Evolutionary conservation across 768 basidiomycete species (phyloP).

Genomic region (Calocybe indica): DNA sequence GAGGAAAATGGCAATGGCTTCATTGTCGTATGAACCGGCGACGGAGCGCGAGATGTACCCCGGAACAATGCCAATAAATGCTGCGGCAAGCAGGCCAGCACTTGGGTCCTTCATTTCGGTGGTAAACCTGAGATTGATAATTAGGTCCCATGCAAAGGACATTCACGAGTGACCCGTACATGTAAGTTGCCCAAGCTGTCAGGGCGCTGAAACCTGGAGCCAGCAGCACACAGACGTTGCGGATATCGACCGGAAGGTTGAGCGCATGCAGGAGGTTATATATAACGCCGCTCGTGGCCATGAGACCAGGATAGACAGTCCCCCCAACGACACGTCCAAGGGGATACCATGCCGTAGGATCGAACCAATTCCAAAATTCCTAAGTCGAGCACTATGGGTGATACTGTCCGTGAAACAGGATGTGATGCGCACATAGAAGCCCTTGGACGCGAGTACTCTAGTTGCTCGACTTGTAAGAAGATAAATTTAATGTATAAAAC

Average conservation of each 20-base stretch:
- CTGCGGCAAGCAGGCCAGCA: conserved; percentile 94
- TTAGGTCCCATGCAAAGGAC: neutral
- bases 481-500: conserved; percentile 8
- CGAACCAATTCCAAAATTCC: conserved; percentile 99
- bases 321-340: conserved; percentile 97
- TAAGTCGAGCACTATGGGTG: conserved; percentile 20
- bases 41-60: conserved; percentile 99
- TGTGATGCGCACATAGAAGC: conserved; percentile 77
- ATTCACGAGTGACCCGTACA: conserved; percentile 42
- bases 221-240: conserved; percentile 93
- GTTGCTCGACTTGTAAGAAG: conserved; percentile 68
- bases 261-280: conserved; percentile 85
- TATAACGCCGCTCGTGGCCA: conserved; percentile 97
- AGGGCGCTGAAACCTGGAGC: conserved; percentile 96
- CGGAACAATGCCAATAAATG: conserved; percentile 96
- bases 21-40: conserved; percentile 98
- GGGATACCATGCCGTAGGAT: conserved; percentile 99
- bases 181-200: conserved; percentile 95
- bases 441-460: conserved; percentile 81
- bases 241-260: conserved; percentile 94
- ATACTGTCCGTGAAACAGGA: neutral
- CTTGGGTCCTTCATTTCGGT: conserved; percentile 94
- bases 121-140: conserved; percentile 63
- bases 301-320: conserved; percentile 96
- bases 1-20: conserved; percentile 99